A percentile compares a stretch with the other conserved stretches of the same genome.
Evolutionary conservation across 129 eudicot genomes (phyloP).

Genomic region (Erigeron canadensis): DNA sequence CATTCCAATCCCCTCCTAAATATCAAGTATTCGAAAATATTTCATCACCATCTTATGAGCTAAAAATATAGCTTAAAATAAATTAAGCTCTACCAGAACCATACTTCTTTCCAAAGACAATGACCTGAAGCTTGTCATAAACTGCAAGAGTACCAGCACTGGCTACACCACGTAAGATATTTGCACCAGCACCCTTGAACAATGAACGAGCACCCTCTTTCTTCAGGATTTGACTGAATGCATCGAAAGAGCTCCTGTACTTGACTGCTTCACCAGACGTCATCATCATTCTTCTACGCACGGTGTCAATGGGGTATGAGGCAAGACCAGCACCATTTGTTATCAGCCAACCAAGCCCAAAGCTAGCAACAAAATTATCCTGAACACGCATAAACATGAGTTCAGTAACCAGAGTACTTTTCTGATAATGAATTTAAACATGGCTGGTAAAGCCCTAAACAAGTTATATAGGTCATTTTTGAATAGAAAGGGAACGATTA

Average conservation of each 20-base stretch:
- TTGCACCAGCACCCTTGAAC: constrained; percentile 7
- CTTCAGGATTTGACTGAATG: not conserved
- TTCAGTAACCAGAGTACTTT: too few species aligned
- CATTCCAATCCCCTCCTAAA: too few species aligned
- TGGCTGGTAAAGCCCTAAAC: too few species aligned
- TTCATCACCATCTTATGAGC: too few species aligned
- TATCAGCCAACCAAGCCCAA: not conserved
- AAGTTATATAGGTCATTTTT: too few species aligned
- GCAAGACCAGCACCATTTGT: constrained; percentile 4
- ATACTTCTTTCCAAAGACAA: not conserved
- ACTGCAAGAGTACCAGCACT: not conserved
- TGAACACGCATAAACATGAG: not conserved
- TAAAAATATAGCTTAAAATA: too few species aligned
- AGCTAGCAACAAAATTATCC: constrained; percentile 1
- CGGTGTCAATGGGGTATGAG: not conserved
- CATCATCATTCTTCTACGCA: constrained; percentile 8
- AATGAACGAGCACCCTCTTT: not conserved
- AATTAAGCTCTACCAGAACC: not conserved
- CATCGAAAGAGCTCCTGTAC: not conserved
- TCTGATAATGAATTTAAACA: too few species aligned
- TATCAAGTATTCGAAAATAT: too few species aligned
- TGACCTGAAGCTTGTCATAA: constrained; percentile 2
- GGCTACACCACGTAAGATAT: not conserved
- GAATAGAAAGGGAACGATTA: too few species aligned
- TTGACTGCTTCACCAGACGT: constrained; percentile 1